Conservation (phyloP, 148 eudicot genomes). For the Fagopyrum homotropicum region DNA sequence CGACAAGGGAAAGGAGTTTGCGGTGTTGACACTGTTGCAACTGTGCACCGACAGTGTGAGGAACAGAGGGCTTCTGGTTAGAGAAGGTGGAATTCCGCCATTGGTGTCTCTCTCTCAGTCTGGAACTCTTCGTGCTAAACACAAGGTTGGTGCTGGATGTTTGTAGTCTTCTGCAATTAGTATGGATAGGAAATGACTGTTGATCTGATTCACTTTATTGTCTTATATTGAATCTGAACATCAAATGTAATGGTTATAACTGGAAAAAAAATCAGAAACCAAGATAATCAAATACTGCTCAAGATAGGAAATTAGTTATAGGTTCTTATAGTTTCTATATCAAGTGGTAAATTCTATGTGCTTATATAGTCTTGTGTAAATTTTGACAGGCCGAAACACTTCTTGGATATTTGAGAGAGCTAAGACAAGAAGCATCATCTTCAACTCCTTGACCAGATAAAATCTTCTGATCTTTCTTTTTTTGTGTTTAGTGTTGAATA, state of each 20-base stretch:
- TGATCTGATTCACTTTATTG: not conserved
- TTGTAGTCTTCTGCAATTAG: not conserved
- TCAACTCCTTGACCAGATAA: conserved; percentile 47
- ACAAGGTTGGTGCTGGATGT: conserved; percentile 45
- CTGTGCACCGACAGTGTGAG: conserved; percentile 52
- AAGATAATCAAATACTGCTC: too few species aligned
- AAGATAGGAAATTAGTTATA: not conserved
- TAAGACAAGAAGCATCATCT: conserved; percentile 65
- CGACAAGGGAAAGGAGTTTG: conserved; percentile 79
- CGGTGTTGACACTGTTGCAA: conserved; percentile 63
- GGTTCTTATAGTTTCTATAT: not conserved
- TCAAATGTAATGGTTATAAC: too few species aligned
- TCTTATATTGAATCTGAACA: too few species aligned
- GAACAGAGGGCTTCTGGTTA: conserved; percentile 58
- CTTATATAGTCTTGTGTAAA: not conserved
- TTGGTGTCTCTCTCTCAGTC: conserved; percentile 69
- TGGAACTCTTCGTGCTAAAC: conserved; percentile 69
- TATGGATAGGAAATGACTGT: not conserved
- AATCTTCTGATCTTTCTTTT: not conserved
- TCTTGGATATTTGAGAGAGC: conserved; percentile 75
- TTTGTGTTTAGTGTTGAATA: conserved; percentile 1
- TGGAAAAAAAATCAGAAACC: too few species aligned
- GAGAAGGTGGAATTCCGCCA: conserved; percentile 91
- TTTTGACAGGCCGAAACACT: conserved; percentile 82
- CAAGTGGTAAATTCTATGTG: not conserved